Evolutionary conservation across 140 eudicot species (phyloP).

Genomic region (Erigeron philadelphicus): DNA sequence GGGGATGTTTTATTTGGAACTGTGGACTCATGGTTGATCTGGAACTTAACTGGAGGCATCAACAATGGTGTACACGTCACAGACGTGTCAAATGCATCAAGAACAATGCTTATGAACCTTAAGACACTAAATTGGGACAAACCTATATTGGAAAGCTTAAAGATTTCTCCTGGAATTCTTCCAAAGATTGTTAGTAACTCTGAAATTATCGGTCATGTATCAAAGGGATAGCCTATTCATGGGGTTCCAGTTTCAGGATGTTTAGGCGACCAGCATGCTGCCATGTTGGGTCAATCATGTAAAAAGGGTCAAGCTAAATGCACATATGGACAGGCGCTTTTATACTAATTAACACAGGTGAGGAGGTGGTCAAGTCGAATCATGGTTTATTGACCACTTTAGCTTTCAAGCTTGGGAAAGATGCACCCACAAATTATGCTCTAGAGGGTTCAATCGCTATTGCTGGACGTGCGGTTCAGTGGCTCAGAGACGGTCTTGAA

Average conservation of each 20-base stretch:
- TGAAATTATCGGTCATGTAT: conserved; percentile 52
- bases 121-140: conserved; percentile 66
- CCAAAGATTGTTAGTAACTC: conserved; percentile 71
- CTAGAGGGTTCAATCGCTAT: conserved; percentile 84
- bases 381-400: conserved; percentile 69
- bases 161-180: conserved; percentile 40
- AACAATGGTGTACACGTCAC: conserved; percentile 60
- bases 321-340: conserved; percentile 88
- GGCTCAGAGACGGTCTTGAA: conserved; percentile 81
- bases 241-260: conserved; percentile 84
- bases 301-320: conserved; percentile 71
- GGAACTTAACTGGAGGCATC: conserved; percentile 76
- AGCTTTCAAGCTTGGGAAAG: conserved; percentile 59
- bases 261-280: conserved; percentile 81
- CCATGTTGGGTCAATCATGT: conserved; percentile 76
- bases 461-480: conserved; percentile 87
- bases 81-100: conserved; percentile 64
- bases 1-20: conserved; percentile 76
- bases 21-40: conserved; percentile 68
- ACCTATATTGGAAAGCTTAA: conserved; percentile 36
- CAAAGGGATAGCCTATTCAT: conserved; percentile 62
- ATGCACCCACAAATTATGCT: conserved; percentile 66
- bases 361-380: conserved; percentile 44
- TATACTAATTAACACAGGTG: conserved; percentile 71
- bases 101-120: conserved; percentile 79